Evolutionary conservation across 257 asterid species (phyloP).

Genomic region (Plantago ovata): DNA sequence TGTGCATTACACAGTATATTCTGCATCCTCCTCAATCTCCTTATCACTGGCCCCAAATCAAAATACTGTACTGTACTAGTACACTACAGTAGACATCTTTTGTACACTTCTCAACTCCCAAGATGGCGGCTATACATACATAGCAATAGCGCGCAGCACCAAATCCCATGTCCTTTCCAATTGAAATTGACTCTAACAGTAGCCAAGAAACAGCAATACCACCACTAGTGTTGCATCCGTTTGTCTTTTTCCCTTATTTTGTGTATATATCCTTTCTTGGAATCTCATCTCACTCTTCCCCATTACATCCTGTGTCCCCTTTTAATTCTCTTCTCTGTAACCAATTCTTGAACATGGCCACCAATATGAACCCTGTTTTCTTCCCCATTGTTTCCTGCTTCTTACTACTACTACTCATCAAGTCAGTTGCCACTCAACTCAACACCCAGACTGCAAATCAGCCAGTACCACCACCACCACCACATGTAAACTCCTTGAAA

Average conservation of each 20-base stretch:
- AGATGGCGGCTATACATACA: constrained; percentile 13
- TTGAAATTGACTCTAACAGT: constrained; percentile 37
- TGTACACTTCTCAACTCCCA: constrained; percentile 12
- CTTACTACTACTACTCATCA: constrained; percentile 14
- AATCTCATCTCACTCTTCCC: constrained; percentile 20
- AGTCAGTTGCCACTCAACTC: constrained; percentile 5
- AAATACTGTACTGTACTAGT: too few species aligned
- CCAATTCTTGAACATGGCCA: constrained; percentile 31
- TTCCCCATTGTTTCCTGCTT: constrained; percentile 17
- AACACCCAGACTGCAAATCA: constrained; percentile 1
- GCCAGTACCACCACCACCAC: constrained; percentile 16
- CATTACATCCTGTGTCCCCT: constrained; percentile 15
- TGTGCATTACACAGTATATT: neutral
- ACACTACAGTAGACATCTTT: too few species aligned
- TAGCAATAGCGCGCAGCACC: neutral
- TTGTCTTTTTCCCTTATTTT: constrained; percentile 33
- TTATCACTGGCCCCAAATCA: neutral
- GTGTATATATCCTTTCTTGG: constrained; percentile 10
- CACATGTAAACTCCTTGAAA: constrained; percentile 29
- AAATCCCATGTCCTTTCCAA: constrained; percentile 22
- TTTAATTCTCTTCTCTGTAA: neutral
- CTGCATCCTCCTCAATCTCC: too few species aligned
- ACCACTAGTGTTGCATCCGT: constrained; percentile 21
- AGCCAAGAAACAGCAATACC: neutral
- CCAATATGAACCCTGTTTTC: constrained; percentile 18